Evolutionary conservation across 2,329 filamentous ascomycete species (phyloP), one percentile per base, ranked within the genome.

Genomic region (Colletotrichum brevisporum): DNA sequence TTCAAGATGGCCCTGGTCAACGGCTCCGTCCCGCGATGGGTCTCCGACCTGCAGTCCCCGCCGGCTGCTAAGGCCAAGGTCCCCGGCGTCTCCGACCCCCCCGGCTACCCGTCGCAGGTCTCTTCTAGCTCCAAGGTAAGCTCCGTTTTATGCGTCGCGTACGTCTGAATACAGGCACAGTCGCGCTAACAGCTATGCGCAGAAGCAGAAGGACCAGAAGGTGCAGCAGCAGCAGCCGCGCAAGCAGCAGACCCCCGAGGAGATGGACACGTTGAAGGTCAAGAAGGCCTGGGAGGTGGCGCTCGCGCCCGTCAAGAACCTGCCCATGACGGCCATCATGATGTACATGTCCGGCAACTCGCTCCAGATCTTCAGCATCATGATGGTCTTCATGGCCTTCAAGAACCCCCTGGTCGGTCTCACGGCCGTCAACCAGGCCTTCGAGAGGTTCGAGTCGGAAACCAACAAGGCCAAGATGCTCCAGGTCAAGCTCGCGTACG

Each of bases 271-370:
- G 24, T 86, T 99, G 72, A 98, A 98, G 86, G 85, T 99, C 75
- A 99, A 99, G 83, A 99, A 99, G 81, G 96, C 96, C 0, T 99
- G 96, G 96, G 96, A 99, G 82, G 89, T 99, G 52, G 95, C 96
- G 50, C 89, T 99, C 55, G 95, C 92, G 2, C 96, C 96, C 0
- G 92, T 96, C 71, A 99, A 99, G 85, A 91, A 92, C 78, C 86
- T 99, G 54, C 96, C 96, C 67, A 99, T 99, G 96, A 98, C 97
- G 66, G 95, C 92, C 72, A 95, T 99, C 80, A 98, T 98, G 91
- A 98, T 98, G 94, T 99, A 99, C 88, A 99, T 99, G 96, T 97
- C 95, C 39, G 96, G 96, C 76, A 99, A 98, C 84, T 94, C 94
- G 71, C 89, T 99, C 54, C 96, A 99, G 80, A 98, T 99, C 74